Evolutionary conservation across 768 basidiomycete species (phyloP).

Genomic region (Lactarius evosmus): DNA sequence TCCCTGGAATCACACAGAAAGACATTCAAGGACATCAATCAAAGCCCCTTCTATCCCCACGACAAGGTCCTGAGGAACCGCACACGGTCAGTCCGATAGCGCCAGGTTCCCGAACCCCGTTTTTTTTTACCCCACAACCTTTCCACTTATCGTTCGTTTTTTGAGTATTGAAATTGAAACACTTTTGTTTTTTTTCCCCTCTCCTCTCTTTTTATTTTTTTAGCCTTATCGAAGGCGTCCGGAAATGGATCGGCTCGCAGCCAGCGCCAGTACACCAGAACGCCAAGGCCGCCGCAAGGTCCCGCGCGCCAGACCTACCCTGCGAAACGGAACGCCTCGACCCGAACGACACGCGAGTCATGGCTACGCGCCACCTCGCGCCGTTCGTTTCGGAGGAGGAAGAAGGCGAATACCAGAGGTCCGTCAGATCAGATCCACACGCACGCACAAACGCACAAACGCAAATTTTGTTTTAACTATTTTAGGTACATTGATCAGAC

Average conservation of each 20-base stretch:
- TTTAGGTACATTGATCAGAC: conserved; percentile 21
- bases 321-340: conserved; percentile 21
- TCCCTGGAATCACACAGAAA: too few relatives aligned
- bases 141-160: too few relatives aligned
- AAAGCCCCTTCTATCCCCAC: conserved; percentile 74
- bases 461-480: too few relatives aligned
- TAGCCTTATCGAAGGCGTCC: conserved; percentile 75
- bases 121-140: too few relatives aligned
- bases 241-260: conserved; percentile 69
- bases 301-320: conserved; percentile 8
- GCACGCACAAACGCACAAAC: too few relatives aligned
- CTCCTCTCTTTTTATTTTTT: too few relatives aligned
- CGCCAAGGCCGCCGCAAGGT: neutral
- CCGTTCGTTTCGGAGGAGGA: conserved; percentile 27
- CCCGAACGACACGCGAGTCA: conserved; percentile 18
- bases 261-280: conserved; percentile 31
- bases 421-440: too few relatives aligned
- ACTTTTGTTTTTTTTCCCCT: too few relatives aligned
- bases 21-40: conserved; percentile 59
- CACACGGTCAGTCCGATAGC: conserved; percentile 38
- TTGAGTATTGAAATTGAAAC: too few relatives aligned
- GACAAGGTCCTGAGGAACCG: conserved; percentile 36
- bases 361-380: conserved; percentile 18
- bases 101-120: too few relatives aligned
- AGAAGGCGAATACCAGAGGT: conserved; percentile 28